Evolutionary conservation across 2,329 filamentous ascomycete species (phyloP).

Genomic region (Rhinocladiella similis): DNA sequence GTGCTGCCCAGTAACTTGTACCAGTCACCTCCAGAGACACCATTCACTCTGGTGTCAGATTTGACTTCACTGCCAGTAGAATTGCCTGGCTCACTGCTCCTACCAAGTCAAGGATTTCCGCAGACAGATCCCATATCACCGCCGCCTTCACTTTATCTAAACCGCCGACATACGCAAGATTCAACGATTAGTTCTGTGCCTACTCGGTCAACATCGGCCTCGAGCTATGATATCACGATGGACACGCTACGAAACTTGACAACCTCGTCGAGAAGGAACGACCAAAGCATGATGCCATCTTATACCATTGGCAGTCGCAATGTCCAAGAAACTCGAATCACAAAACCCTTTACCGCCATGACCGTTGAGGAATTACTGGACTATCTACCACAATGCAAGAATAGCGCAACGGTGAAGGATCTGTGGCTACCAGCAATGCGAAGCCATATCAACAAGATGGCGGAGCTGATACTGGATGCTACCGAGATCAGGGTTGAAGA

Average conservation of each 20-base stretch:
- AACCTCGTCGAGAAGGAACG: conserved; percentile 19
- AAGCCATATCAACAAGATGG: conserved; percentile 16
- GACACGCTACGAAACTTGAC: conserved; percentile 19
- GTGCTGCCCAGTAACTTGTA: conserved; percentile 2
- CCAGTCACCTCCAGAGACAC: conserved; percentile 16
- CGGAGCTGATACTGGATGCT: conserved; percentile 16
- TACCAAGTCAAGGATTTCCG: conserved; percentile 22
- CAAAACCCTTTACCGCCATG: conserved; percentile 23
- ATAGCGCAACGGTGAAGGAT: conserved; percentile 5
- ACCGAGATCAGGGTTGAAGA: conserved; percentile 13
- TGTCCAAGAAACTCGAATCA: conserved; percentile 7
- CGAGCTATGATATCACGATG: conserved; percentile 17
- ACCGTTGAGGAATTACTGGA: conserved; percentile 22
- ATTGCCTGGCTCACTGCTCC: conserved; percentile 22
- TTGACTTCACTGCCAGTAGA: conserved; percentile 15
- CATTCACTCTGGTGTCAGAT: conserved; percentile 1
- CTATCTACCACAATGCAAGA: conserved; percentile 13
- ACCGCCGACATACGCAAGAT: conserved; percentile 17
- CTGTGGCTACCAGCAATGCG: conserved; percentile 25
- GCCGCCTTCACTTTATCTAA: conserved; percentile 17
- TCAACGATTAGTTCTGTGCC: conserved; percentile 13
- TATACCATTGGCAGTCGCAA: conserved; percentile 14
- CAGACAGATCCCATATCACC: conserved; percentile 23
- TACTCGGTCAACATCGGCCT: conserved; percentile 12
- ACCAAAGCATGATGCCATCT: conserved; percentile 14